Base-by-base conservation (phyloP, 805 yeast genomes). In the Starmerella floricola region DNA sequence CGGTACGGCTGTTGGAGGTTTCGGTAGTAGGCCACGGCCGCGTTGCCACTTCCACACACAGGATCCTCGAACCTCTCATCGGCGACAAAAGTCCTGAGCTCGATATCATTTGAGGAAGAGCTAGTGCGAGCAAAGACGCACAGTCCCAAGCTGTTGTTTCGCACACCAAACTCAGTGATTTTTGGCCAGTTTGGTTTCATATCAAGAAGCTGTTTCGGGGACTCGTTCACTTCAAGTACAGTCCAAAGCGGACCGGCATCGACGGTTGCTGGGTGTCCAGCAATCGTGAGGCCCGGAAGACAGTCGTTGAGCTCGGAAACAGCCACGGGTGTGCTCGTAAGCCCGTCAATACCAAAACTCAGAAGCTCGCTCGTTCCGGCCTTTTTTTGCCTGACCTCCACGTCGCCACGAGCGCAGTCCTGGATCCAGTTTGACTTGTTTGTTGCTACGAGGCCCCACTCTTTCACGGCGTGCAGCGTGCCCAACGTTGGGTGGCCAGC, bases 401-500 rank as follows among this genome's bases (percentile, higher is more conserved):
- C 32, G 6, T 32, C 30, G 2, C 56, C 55, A 4, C 47, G 42
- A n/a, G 26, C 26, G 33, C 56, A 52, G 21, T 53, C 48, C 34
- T 51, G 55, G 10, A 42, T 27, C 2, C 48, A 15, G 3, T 13
- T 10, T 10, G 59, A 54, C 36, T 38, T 42, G 11, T 38, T 30
- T 5, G 17, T 15, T 5, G 27, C 32, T 16, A 45, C 24, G 6
- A 46, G n/a, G 1, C 48, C 48, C 2, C 46, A 36, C 29, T 40
- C 48, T 1, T 44, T 20, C 12, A 50, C 30, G 0, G 53, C 52
- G n/a, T 39, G 36, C 2, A 49, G 45, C 1, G 55, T 50, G 6
- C 79, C 80, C 26, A 74, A 49, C 0, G 78, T 74, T 3, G 80
- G 81, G 49, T 75, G 80, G 5, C 81, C 80, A 1, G 81, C 79